A percentile compares a stretch with the other conserved stretches of the same genome.
These are phyloP conservation scores for Sordaria brevicollis DNA, from an alignment of 495 filamentous ascomycete genomes.

Conservation along the genomic window DNA sequence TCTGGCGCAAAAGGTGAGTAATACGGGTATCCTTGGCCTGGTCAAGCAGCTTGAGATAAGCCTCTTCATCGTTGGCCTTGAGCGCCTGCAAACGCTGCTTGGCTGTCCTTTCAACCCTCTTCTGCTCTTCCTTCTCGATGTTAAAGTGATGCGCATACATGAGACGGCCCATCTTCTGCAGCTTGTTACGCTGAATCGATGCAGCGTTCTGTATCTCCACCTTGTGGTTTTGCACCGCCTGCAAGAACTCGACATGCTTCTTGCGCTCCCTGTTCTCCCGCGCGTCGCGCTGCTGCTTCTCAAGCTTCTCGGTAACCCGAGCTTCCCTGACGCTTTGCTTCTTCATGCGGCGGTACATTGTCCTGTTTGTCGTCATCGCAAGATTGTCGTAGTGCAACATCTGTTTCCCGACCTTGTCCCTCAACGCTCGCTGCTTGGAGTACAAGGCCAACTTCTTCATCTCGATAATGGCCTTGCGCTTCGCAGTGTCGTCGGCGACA, in stretches of 20 bases:
- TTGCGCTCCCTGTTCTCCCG: conserved; percentile 90
- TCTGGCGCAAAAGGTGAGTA: conserved; percentile 89
- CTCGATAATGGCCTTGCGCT: conserved; percentile 85
- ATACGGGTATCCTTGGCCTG: conserved; percentile 99
- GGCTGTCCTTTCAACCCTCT: conserved; percentile 88
- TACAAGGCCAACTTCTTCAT: conserved; percentile 77
- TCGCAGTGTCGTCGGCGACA: conserved; percentile 68
- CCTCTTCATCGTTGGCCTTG: conserved; percentile 98
- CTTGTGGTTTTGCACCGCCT: conserved; percentile 53
- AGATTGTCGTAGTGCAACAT: conserved; percentile 92
- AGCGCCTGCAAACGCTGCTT: conserved; percentile 98
- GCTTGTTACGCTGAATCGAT: conserved; percentile 41
- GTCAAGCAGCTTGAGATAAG: conserved; percentile 90
- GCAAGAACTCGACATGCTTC: conserved; percentile 84
- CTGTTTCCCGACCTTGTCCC: conserved; percentile 74
- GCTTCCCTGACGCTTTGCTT: conserved; percentile 94
- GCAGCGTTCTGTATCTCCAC: conserved; percentile 31
- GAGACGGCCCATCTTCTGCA: conserved; percentile 75
- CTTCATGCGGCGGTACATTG: conserved; percentile 85
- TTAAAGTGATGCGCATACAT: conserved; percentile 84
- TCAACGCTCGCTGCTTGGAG: conserved; percentile 72
- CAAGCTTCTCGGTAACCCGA: conserved; percentile 91
- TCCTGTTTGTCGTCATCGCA: conserved; percentile 86
- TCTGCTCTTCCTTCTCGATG: conserved; percentile 98
- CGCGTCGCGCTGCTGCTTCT: conserved; percentile 95